Conservation (phyloP, 306 rosid species). For the Prunus padus region DNA sequence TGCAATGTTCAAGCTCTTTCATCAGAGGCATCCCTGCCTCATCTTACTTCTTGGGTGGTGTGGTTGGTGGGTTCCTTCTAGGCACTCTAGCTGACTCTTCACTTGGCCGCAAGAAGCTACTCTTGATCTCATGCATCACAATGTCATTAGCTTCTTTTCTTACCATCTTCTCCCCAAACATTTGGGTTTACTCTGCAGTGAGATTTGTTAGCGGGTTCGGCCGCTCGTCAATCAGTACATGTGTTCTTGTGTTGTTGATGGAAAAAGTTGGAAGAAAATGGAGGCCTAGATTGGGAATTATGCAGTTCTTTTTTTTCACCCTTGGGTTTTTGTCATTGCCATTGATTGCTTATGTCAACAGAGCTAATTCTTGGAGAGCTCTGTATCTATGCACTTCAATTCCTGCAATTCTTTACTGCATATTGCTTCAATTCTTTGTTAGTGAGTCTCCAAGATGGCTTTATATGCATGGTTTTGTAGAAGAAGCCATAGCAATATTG, state of each 20-base stretch:
- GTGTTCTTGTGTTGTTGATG: slow-evolving; percentile 20
- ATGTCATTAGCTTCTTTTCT: slow-evolving; percentile 16
- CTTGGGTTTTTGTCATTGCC: slow-evolving; percentile 20
- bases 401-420: slow-evolving; percentile 14
- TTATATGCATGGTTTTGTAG: neutral
- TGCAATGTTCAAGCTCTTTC: slow-evolving; percentile 36
- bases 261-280: slow-evolving; percentile 17
- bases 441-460: slow-evolving; percentile 23
- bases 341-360: slow-evolving; percentile 12
- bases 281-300: slow-evolving; percentile 22
- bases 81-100: slow-evolving; percentile 40
- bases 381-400: slow-evolving; percentile 12
- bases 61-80: slow-evolving; percentile 29
- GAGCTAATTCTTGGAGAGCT: slow-evolving; percentile 22
- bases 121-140: slow-evolving; percentile 9
- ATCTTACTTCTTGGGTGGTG: slow-evolving; percentile 25
- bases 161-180: slow-evolving; percentile 9
- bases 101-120: slow-evolving; percentile 34
- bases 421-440: slow-evolving; percentile 10
- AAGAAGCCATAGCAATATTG: slow-evolving; percentile 17
- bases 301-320: slow-evolving; percentile 21
- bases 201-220: slow-evolving; percentile 7
- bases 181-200: slow-evolving; percentile 14
- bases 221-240: slow-evolving; percentile 15
- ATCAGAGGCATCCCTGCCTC: slow-evolving; percentile 16